These are phyloP conservation scores for Cercospora sp. DNA, from an alignment of 2,329 filamentous ascomycete genomes.

Conservation along the genomic window DNA sequence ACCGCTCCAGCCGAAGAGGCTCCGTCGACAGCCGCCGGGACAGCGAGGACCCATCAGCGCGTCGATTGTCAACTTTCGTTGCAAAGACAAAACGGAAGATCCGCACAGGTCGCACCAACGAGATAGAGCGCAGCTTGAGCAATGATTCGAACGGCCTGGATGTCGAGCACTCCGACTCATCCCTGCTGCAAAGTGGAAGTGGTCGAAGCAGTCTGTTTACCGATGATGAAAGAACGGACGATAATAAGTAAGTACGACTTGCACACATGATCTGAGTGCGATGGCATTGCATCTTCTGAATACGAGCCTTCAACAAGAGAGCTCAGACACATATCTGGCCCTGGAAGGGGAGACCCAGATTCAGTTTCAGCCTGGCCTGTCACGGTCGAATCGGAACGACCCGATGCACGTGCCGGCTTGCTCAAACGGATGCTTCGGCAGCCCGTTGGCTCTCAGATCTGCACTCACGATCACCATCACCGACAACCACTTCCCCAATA, in stretches of 20 bases:
- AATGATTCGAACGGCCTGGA: slow-evolving; percentile 38
- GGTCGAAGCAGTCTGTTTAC: slow-evolving; percentile 53
- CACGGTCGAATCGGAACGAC: not conserved
- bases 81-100: slow-evolving; percentile 34
- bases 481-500: not conserved
- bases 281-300: not conserved
- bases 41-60: slow-evolving; percentile 43
- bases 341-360: not conserved
- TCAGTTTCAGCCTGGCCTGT: not conserved
- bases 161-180: slow-evolving; percentile 32
- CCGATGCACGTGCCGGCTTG: not conserved
- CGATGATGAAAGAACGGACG: slow-evolving; percentile 53
- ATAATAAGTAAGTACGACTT: slow-evolving; percentile 37
- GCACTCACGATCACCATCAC: slow-evolving; percentile 4
- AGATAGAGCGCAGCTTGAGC: slow-evolving; percentile 35
- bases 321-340: not conserved
- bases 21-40: slow-evolving; percentile 45
- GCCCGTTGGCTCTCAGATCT: not conserved
- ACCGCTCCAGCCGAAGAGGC: slow-evolving; percentile 37
- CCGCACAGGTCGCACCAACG: slow-evolving; percentile 17
- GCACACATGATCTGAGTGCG: not conserved
- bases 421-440: not conserved
- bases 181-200: slow-evolving; percentile 47
- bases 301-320: not conserved
- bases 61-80: slow-evolving; percentile 54